phyloP scores from a whole-genome alignment of 2,329 filamentous ascomycete species.

The Pseudopithomyces chartarum region DNA sequence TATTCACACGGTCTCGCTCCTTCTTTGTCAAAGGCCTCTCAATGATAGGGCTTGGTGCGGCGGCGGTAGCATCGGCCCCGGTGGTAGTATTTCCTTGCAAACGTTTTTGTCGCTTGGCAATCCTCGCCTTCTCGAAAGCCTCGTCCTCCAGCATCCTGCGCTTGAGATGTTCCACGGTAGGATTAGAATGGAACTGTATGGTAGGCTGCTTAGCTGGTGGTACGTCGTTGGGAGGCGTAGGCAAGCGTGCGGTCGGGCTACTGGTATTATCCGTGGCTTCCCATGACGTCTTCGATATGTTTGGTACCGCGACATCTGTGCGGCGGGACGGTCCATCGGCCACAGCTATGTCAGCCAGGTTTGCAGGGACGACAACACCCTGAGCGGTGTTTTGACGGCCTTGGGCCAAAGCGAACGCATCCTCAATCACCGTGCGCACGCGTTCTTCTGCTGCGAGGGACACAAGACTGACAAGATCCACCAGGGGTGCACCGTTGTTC shows the following conservation, averaged over 20 bases:
- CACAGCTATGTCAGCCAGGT: conserved; percentile 74
- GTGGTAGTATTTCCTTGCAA: conserved; percentile 31
- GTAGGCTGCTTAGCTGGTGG: conserved; percentile 56
- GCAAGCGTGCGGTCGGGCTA: conserved; percentile 56
- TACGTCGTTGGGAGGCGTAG: conserved; percentile 54
- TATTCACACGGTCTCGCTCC: conserved; percentile 77
- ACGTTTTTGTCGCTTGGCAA: conserved; percentile 52
- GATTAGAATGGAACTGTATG: conserved; percentile 58
- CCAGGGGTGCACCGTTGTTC: conserved; percentile 71
- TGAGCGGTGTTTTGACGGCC: conserved; percentile 79
- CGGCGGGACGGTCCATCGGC: conserved; percentile 50
- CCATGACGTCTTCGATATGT: conserved; percentile 46
- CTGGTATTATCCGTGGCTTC: conserved; percentile 56
- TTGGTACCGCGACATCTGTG: conserved; percentile 46
- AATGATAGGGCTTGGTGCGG: conserved; percentile 30
- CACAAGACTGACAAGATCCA: conserved; percentile 81
- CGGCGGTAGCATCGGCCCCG: conserved; percentile 30
- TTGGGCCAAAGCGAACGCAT: conserved; percentile 71
- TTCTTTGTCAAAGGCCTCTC: conserved; percentile 75
- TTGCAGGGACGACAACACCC: conserved; percentile 75
- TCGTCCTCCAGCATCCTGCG: conserved; percentile 58
- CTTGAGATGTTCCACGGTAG: conserved; percentile 59
- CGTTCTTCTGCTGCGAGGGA: conserved; percentile 84
- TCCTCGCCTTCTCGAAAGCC: conserved; percentile 70
- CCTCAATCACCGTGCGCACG: conserved; percentile 75